Percentiles rank a stretch among this genome's conserved stretches.
These are phyloP conservation scores for Phaeodactylum tricornutum DNA, from an alignment of 108 stramenopile species.

Conservation along the genomic window DNA sequence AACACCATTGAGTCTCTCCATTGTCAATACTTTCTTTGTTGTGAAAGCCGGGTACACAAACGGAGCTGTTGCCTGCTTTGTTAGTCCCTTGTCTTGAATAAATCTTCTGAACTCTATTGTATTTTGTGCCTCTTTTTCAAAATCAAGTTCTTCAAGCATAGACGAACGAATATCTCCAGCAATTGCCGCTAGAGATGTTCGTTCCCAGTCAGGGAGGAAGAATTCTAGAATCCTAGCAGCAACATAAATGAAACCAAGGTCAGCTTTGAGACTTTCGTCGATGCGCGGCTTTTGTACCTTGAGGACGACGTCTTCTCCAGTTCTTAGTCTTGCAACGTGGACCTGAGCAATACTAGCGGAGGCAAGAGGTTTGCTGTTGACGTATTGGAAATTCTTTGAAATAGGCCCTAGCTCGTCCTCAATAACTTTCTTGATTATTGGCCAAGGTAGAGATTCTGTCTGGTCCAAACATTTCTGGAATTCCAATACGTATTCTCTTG, in stretches of 20 bases:
- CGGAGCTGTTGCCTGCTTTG: constrained; percentile 66
- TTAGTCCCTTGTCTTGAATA: constrained; percentile 46
- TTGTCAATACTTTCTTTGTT: constrained; percentile 80
- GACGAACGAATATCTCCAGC: constrained; percentile 78
- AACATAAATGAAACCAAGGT: constrained; percentile 88
- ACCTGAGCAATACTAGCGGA: constrained; percentile 92
- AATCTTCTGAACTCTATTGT: constrained; percentile 85
- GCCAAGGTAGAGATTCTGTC: constrained; percentile 79
- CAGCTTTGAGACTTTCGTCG: constrained; percentile 82
- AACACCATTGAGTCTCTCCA: constrained; percentile 85
- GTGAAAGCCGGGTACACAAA: constrained; percentile 51
- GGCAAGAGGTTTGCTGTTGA: constrained; percentile 79
- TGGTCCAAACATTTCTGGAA: constrained; percentile 93
- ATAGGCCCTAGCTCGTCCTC: constrained; percentile 78
- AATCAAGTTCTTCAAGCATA: constrained; percentile 94
- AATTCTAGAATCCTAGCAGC: constrained; percentile 83
- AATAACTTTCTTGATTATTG: constrained; percentile 69
- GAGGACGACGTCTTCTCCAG: constrained; percentile 89
- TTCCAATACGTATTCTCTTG: constrained; percentile 87
- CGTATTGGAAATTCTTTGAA: constrained; percentile 42
- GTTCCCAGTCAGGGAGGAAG: constrained; percentile 83
- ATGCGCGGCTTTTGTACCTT: constrained; percentile 95
- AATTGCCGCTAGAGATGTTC: constrained; percentile 72
- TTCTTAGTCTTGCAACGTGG: constrained; percentile 75
- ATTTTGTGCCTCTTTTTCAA: constrained; percentile 83